These are phyloP conservation scores for Jimgerdemannia lactiflua DNA, from an alignment of 192 early-diverging fungal species.

Conservation along the genomic window DNA sequence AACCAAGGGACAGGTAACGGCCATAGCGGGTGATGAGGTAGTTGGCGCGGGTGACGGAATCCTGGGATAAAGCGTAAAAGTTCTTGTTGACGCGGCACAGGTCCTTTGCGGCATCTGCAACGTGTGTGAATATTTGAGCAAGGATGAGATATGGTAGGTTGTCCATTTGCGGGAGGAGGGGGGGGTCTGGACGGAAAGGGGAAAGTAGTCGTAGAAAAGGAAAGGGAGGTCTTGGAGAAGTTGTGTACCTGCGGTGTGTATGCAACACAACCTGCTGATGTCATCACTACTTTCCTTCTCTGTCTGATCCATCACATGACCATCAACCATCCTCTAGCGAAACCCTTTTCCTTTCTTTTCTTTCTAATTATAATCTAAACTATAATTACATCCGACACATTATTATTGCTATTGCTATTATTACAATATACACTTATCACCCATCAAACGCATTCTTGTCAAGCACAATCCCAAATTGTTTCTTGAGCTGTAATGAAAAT, in stretches of 20 bases:
- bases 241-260: background rate
- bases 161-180: background rate
- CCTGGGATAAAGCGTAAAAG: background rate
- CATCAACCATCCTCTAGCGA: background rate
- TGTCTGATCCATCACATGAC: background rate
- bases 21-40: background rate
- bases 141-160: background rate
- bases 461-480: conserved; percentile 75
- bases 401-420: background rate
- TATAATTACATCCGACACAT: background rate
- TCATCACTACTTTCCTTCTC: background rate
- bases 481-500: conserved; percentile 45
- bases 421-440: conserved; percentile 22
- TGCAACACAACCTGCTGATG: background rate
- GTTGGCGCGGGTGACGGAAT: background rate
- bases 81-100: background rate
- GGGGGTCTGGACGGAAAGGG: background rate
- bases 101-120: background rate
- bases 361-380: too few species aligned
- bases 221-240: too few species aligned
- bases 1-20: background rate
- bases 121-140: background rate
- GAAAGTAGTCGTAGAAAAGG: background rate
- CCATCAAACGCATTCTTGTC: conserved; percentile 76
- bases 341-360: too few species aligned